Evolutionary conservation across 495 filamentous ascomycete species (phyloP).

Genomic region (Letharia lupina): DNA sequence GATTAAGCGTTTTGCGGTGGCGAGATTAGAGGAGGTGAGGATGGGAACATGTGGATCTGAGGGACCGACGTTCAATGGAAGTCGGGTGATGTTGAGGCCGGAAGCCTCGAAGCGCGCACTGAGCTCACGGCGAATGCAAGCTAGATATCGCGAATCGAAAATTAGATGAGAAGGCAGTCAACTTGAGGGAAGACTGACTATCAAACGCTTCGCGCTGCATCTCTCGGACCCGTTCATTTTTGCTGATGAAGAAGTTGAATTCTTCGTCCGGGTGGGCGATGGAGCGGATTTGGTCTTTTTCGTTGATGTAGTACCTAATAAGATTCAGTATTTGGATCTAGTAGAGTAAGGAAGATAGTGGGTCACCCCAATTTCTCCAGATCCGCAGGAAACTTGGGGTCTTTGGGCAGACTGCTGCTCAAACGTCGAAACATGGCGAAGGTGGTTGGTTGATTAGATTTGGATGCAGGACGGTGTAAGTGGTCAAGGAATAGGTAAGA

Average conservation of each 20-base stretch:
- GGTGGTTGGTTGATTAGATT: not conserved
- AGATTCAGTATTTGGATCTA: not conserved
- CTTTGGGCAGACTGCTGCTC: constrained; percentile 56
- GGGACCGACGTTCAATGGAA: constrained; percentile 46
- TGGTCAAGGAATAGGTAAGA: not conserved
- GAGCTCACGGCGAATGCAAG: constrained; percentile 53
- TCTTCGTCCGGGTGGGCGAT: constrained; percentile 55
- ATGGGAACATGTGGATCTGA: constrained; percentile 58
- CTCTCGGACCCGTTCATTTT: constrained; percentile 63
- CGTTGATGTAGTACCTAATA: constrained; percentile 60
- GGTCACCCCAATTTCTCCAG: constrained; percentile 62
- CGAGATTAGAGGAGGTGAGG: constrained; percentile 50
- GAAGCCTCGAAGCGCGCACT: constrained; percentile 48
- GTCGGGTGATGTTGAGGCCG: constrained; percentile 46
- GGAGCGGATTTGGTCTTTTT: constrained; percentile 60
- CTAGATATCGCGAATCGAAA: constrained; percentile 33
- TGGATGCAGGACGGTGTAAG: not conserved
- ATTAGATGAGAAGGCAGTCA: constrained; percentile 2
- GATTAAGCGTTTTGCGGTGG: constrained; percentile 54
- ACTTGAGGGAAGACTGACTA: constrained; percentile 34
- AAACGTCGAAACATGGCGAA: constrained; percentile 56
- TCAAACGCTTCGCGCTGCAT: constrained; percentile 62
- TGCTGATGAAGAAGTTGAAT: constrained; percentile 64
- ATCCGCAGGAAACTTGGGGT: constrained; percentile 54
- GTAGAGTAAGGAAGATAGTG: constrained; percentile 3